phyloP scores from a whole-genome alignment of 2,329 filamentous ascomycete species.

The Cladosporium sp. region DNA sequence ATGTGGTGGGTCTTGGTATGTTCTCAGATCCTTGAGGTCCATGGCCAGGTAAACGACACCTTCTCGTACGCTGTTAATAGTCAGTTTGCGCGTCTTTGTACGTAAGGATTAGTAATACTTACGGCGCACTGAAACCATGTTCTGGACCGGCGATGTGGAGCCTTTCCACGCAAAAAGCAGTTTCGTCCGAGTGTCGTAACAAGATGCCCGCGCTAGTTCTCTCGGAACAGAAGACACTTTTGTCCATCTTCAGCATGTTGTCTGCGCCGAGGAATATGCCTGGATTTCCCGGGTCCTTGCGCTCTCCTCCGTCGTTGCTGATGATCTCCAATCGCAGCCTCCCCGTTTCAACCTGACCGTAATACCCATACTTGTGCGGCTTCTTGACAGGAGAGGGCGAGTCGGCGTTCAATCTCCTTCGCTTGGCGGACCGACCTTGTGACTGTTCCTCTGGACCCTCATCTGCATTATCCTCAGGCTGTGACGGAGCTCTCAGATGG shows the following conservation, averaged over 20 bases:
- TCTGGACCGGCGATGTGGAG: constrained; percentile 83
- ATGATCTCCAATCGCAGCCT: constrained; percentile 79
- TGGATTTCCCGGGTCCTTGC: constrained; percentile 45
- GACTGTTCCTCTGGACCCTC: constrained; percentile 10
- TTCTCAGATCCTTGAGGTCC: constrained; percentile 71
- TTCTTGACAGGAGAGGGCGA: constrained; percentile 19
- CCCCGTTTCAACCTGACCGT: constrained; percentile 81
- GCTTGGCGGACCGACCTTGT: constrained; percentile 24
- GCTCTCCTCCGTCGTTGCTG: constrained; percentile 78
- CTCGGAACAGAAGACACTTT: constrained; percentile 85
- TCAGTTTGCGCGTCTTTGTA: background rate
- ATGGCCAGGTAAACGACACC: constrained; percentile 91
- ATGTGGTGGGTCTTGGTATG: constrained; percentile 29
- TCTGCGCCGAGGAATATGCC: constrained; percentile 62
- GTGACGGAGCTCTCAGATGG: background rate
- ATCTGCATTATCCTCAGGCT: background rate
- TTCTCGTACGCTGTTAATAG: constrained; percentile 66
- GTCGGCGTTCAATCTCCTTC: constrained; percentile 38
- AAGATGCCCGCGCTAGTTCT: constrained; percentile 84
- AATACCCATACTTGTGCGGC: constrained; percentile 73
- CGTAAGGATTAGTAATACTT: constrained; percentile 41
- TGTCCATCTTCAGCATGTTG: constrained; percentile 79
- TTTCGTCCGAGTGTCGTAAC: constrained; percentile 72
- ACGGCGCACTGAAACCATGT: constrained; percentile 80
- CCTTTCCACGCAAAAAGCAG: constrained; percentile 78